These are phyloP conservation scores for Athelia sp. DNA, from an alignment of 1,284 basidiomycete species.

Conservation along the genomic window DNA sequence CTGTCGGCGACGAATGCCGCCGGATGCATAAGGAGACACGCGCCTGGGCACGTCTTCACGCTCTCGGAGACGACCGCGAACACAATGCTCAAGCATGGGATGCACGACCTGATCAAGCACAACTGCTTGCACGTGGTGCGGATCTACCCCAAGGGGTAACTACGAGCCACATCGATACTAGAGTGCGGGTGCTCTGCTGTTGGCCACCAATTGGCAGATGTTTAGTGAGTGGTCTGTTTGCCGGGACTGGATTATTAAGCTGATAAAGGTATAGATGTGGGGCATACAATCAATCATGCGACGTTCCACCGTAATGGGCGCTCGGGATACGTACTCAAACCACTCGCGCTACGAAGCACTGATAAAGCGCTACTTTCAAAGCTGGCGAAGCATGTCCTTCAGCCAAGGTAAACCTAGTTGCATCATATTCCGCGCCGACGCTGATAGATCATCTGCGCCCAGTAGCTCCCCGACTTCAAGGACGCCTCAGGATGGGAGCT, in stretches of 20 bases:
- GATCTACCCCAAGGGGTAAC: slow-evolving; percentile 92
- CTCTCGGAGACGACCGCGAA: slow-evolving; percentile 86
- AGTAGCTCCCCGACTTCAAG: slow-evolving; percentile 81
- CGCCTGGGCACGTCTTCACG: slow-evolving; percentile 87
- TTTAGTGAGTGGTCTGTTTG: slow-evolving; percentile 55
- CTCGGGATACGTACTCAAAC: slow-evolving; percentile 90
- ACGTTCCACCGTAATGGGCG: slow-evolving; percentile 90
- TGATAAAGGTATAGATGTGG: slow-evolving; percentile 53
- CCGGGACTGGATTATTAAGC: no score
- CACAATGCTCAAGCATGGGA: slow-evolving; percentile 51
- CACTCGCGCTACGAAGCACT: slow-evolving; percentile 65
- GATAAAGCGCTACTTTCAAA: slow-evolving; percentile 56
- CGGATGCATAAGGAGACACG: slow-evolving; percentile 92
- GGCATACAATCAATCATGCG: slow-evolving; percentile 88
- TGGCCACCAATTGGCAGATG: slow-evolving; percentile 98
- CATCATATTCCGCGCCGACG: slow-evolving; percentile 2
- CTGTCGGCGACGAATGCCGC: slow-evolving; percentile 91
- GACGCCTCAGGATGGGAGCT: slow-evolving; percentile 62
- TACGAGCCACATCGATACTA: slow-evolving; percentile 90
- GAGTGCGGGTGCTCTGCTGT: slow-evolving; percentile 87
- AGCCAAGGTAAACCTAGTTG: slow-evolving; percentile 42
- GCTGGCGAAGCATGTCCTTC: slow-evolving; percentile 57
- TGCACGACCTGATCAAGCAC: slow-evolving; percentile 85
- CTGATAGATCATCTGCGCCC: slow-evolving; percentile 77
- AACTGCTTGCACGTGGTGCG: slow-evolving; percentile 82